These are phyloP conservation scores for Podospora didyma DNA, from an alignment of 495 filamentous ascomycete genomes.

Conservation along the genomic window DNA sequence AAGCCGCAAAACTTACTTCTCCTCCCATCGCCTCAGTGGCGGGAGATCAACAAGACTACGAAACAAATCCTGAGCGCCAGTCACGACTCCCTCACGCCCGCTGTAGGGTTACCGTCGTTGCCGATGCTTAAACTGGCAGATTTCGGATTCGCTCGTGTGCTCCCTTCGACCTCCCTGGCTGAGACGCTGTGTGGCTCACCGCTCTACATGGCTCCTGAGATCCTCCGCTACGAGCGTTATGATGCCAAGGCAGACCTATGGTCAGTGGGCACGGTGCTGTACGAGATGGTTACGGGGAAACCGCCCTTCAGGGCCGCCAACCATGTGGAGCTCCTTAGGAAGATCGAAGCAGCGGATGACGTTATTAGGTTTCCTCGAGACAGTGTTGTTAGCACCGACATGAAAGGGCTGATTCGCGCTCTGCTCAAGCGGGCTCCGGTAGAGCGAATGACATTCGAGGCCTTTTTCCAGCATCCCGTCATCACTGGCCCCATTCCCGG, in stretches of 20 bases:
- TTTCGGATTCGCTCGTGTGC: slow-evolving; percentile 90
- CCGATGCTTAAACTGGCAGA: slow-evolving; percentile 97
- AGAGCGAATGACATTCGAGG: slow-evolving; percentile 75
- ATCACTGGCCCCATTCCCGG: slow-evolving; percentile 79
- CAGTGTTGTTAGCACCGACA: slow-evolving; percentile 61
- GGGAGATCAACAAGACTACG: slow-evolving; percentile 33
- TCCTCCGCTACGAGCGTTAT: slow-evolving; percentile 94
- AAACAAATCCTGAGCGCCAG: slow-evolving; percentile 58
- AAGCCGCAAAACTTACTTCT: slow-evolving; percentile 95
- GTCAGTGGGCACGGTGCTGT: slow-evolving; percentile 93
- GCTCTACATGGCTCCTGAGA: slow-evolving; percentile 98
- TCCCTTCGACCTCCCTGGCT: slow-evolving; percentile 83
- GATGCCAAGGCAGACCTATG: slow-evolving; percentile 95
- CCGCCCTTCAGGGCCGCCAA: slow-evolving; percentile 91
- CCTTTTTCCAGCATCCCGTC: slow-evolving; percentile 73
- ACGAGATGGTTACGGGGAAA: slow-evolving; percentile 88
- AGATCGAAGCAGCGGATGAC: slow-evolving; percentile 83
- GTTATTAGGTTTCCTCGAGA: slow-evolving; percentile 77
- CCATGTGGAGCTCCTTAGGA: slow-evolving; percentile 88
- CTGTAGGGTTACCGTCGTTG: slow-evolving; percentile 76
- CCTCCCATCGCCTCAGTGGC: slow-evolving; percentile 72
- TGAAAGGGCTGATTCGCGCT: slow-evolving; percentile 76
- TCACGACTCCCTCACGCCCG: slow-evolving; percentile 71
- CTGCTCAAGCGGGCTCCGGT: slow-evolving; percentile 82
- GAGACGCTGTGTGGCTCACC: slow-evolving; percentile 98